These are phyloP conservation scores for Tuber calosporum DNA, from an alignment of 495 filamentous ascomycete genomes.

Conservation along the genomic window DNA sequence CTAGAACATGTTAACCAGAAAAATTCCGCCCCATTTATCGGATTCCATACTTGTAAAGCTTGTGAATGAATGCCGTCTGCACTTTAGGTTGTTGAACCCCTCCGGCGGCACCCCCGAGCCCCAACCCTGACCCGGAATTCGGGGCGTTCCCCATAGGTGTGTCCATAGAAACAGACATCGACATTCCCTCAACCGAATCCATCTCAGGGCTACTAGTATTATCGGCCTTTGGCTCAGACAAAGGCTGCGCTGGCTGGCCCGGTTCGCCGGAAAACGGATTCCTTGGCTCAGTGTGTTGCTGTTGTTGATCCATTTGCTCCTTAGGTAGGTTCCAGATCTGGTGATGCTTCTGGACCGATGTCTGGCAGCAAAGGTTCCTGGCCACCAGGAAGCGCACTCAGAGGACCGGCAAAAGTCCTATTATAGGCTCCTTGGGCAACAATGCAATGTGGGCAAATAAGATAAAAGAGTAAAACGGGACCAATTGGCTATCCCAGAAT, in stretches of 20 bases:
- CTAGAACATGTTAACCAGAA: conserved; percentile 50
- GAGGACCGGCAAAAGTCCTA: not conserved
- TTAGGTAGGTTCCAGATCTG: conserved; percentile 24
- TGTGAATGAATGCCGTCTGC: conserved; percentile 99
- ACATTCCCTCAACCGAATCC: conserved; percentile 38
- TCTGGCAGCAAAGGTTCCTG: not conserved
- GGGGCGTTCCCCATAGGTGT: conserved; percentile 45
- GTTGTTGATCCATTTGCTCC: conserved; percentile 35
- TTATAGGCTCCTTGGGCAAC: not conserved
- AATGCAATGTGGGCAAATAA: not conserved
- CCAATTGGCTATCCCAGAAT: conserved; percentile 26
- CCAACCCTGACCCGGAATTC: conserved; percentile 41
- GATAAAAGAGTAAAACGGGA: conserved; percentile 12
- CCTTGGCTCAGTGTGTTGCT: conserved; percentile 35
- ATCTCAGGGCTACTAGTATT: conserved; percentile 41
- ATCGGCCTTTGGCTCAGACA: conserved; percentile 33
- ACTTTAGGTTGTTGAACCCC: conserved; percentile 94
- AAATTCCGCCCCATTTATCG: conserved; percentile 7
- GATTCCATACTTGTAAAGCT: conserved; percentile 86
- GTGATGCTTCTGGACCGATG: conserved; percentile 11
- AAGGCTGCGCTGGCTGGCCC: conserved; percentile 34
- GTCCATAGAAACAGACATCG: conserved; percentile 45
- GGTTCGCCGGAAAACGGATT: conserved; percentile 39
- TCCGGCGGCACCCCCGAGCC: conserved; percentile 60
- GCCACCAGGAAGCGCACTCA: not conserved